These are phyloP conservation scores for Marasmius sp. DNA, from an alignment of 1,284 basidiomycete genomes.

Conservation along the genomic window DNA sequence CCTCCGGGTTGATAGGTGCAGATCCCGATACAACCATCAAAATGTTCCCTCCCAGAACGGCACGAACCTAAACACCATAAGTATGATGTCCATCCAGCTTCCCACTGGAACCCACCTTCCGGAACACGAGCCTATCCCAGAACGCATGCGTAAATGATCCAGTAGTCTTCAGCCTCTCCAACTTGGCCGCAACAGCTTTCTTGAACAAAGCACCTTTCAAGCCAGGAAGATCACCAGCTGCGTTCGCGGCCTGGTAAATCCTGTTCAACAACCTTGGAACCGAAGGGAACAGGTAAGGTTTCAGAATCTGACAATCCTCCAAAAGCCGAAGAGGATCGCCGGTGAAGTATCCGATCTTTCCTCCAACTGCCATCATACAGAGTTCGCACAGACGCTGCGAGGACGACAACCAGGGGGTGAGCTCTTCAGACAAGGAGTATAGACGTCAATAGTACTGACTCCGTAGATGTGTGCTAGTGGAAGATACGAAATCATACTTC, in stretches of 20 bases:
- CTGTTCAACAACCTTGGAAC: slow-evolving; percentile 89
- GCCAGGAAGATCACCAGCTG: slow-evolving; percentile 78
- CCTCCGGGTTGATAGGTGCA: slow-evolving; percentile 79
- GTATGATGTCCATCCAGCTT: neutral
- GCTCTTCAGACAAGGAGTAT: slow-evolving; percentile 8
- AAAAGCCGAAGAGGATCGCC: slow-evolving; percentile 90
- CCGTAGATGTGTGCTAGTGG: slow-evolving; percentile 91
- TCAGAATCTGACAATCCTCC: slow-evolving; percentile 86
- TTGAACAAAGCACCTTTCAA: slow-evolving; percentile 85
- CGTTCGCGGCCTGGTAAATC: slow-evolving; percentile 80
- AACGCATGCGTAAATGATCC: slow-evolving; percentile 77
- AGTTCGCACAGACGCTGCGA: slow-evolving; percentile 60
- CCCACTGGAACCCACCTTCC: slow-evolving; percentile 61
- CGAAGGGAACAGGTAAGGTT: slow-evolving; percentile 82
- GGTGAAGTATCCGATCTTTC: slow-evolving; percentile 82
- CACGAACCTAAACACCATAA: slow-evolving; percentile 51
- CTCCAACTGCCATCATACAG: slow-evolving; percentile 58
- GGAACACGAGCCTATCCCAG: slow-evolving; percentile 92
- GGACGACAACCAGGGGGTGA: slow-evolving; percentile 1
- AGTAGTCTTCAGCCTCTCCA: slow-evolving; percentile 71
- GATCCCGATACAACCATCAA: slow-evolving; percentile 71
- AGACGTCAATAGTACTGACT: slow-evolving; percentile 39
- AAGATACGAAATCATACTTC: slow-evolving; percentile 67
- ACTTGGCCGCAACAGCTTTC: slow-evolving; percentile 79
- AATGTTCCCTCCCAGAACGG: slow-evolving; percentile 78